phyloP scores from a whole-genome alignment of 2,329 filamentous ascomycete species.

The Alternaria dauci region DNA sequence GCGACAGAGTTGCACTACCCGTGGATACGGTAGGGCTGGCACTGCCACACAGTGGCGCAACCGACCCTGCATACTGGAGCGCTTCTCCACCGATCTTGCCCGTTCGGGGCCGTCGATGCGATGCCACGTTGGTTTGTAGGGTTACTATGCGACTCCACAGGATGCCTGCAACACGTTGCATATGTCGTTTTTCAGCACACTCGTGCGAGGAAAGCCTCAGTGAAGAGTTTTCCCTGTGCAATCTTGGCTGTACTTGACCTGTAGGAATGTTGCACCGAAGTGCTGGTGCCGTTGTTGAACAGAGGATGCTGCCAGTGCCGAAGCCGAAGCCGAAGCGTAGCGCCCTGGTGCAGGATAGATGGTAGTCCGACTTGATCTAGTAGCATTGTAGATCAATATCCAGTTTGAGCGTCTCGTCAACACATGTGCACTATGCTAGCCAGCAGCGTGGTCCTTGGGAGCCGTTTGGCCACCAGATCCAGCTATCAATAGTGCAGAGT shows the following conservation, averaged over 20 bases:
- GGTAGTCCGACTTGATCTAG: neutral
- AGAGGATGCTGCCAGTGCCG: conserved; percentile 5
- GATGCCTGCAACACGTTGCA: conserved; percentile 21
- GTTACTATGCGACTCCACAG: conserved; percentile 10
- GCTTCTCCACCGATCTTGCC: conserved; percentile 13
- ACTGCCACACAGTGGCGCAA: conserved; percentile 21
- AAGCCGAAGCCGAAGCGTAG: conserved; percentile 10
- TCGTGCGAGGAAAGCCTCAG: conserved; percentile 6
- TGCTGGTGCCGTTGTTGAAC: conserved; percentile 4
- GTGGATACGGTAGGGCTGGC: conserved; percentile 32
- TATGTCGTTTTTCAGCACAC: conserved; percentile 13
- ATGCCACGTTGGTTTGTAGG: conserved; percentile 22
- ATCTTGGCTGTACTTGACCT: conserved; percentile 3
- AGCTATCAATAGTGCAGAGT: conserved; percentile 23
- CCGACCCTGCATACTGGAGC: conserved; percentile 21
- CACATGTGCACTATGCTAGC: conserved; percentile 9
- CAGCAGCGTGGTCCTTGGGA: conserved; percentile 20
- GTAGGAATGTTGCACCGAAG: conserved; percentile 6
- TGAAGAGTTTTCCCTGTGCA: conserved; percentile 24
- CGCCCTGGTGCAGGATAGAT: conserved; percentile 17
- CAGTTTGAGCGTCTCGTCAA: conserved; percentile 21
- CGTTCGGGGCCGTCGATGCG: conserved; percentile 18
- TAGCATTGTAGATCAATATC: conserved; percentile 10
- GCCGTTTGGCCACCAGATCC: conserved; percentile 28
- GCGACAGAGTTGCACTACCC: conserved; percentile 19